Evolutionary conservation across 2,329 filamentous ascomycete genomes (phyloP).

Genomic region (Stachybotrys chartarum): DNA sequence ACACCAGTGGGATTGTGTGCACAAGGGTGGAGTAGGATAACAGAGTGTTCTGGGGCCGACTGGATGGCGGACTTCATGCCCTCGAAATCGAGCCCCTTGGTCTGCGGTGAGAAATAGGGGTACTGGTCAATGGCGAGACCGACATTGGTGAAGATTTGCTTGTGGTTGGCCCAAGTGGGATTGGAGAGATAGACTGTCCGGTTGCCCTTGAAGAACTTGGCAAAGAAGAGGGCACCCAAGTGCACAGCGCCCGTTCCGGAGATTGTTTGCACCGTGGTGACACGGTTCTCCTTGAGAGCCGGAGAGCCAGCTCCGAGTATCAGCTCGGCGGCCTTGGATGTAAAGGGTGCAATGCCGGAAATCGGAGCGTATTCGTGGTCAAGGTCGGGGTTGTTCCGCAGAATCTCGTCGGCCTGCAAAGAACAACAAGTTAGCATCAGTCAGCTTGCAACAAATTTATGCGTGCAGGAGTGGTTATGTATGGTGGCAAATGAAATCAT

Average conservation of each 20-base stretch:
- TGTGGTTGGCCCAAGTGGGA: slow-evolving; percentile 98
- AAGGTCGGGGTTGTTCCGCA: slow-evolving; percentile 79
- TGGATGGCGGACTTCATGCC: slow-evolving; percentile 72
- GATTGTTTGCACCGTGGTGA: slow-evolving; percentile 83
- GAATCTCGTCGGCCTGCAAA: slow-evolving; percentile 75
- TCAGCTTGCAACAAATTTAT: not conserved
- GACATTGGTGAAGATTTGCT: slow-evolving; percentile 96
- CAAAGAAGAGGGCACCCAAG: slow-evolving; percentile 85
- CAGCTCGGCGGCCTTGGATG: slow-evolving; percentile 81
- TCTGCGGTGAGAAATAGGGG: slow-evolving; percentile 87
- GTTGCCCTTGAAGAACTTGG: slow-evolving; percentile 76
- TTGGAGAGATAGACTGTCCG: slow-evolving; percentile 83
- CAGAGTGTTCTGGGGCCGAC: slow-evolving; percentile 67
- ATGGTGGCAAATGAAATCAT: not conserved
- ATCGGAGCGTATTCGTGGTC: slow-evolving; percentile 99
- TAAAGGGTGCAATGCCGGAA: slow-evolving; percentile 79
- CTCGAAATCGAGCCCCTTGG: slow-evolving; percentile 84
- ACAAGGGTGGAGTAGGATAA: slow-evolving; percentile 90
- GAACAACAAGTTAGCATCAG: not conserved
- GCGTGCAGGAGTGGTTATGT: not conserved
- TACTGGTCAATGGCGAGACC: slow-evolving; percentile 71
- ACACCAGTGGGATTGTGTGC: slow-evolving; percentile 98
- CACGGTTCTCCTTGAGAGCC: slow-evolving; percentile 76
- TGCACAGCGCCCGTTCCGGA: slow-evolving; percentile 96
- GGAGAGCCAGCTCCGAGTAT: slow-evolving; percentile 75